A percentile compares a stretch with the other conserved stretches of the same genome.
These are phyloP conservation scores for Cystoisospora suis DNA, from an alignment of 169 alveolate genomes.

Conservation along the genomic window DNA sequence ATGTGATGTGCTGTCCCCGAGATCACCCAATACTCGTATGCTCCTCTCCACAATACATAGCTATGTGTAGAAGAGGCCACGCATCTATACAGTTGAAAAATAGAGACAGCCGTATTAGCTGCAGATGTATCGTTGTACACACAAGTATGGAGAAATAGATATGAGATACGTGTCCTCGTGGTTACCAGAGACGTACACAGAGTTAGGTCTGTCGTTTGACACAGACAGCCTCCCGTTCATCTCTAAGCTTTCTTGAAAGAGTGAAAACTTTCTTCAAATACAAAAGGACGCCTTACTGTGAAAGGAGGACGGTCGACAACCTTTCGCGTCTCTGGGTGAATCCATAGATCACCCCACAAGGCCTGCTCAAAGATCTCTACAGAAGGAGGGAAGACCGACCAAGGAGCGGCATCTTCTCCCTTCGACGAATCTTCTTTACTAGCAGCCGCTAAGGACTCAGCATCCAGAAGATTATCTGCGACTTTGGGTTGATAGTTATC, in stretches of 20 bases:
- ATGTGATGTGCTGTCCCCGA: neutral
- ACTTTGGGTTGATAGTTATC: conserved; percentile 12
- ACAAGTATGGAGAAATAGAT: neutral
- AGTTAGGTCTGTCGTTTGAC: too few relatives aligned
- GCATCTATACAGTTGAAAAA: neutral
- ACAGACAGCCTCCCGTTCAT: too few relatives aligned
- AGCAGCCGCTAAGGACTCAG: conserved; percentile 34
- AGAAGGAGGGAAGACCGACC: conserved; percentile 16
- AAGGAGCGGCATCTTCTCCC: neutral
- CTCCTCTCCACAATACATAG: neutral
- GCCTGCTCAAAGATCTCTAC: conserved; percentile 73
- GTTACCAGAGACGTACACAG: too few relatives aligned
- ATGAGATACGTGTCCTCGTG: too few relatives aligned
- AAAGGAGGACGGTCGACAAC: conserved; percentile 59
- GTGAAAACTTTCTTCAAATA: neutral
- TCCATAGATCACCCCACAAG: conserved; percentile 85
- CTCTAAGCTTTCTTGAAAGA: neutral
- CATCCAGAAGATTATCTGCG: neutral
- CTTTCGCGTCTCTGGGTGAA: conserved; percentile 69
- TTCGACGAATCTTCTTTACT: neutral
- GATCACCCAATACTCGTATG: neutral
- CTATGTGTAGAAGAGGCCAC: neutral
- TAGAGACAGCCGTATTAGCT: neutral
- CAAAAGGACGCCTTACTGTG: neutral
- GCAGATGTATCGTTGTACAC: neutral